phyloP scores from a whole-genome alignment of 108 stramenopile genomes.

The Pseudonitzschia delicatissima region DNA sequence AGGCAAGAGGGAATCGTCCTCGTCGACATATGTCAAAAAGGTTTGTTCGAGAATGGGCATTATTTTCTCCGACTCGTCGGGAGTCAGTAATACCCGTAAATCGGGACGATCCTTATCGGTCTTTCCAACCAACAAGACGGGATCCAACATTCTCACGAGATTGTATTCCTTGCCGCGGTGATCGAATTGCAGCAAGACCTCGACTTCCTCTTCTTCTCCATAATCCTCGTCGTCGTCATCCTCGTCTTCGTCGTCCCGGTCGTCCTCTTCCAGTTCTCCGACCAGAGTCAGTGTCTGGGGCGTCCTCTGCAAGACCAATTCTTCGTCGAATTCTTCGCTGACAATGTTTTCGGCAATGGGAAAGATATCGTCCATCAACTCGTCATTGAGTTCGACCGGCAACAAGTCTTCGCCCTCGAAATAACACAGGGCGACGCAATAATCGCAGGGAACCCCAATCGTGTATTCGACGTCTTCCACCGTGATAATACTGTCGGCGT shows the following conservation, averaged over 20 bases:
- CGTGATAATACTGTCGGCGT: conserved; percentile 67
- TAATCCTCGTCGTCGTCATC: conserved; percentile 59
- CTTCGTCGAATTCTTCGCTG: conserved; percentile 87
- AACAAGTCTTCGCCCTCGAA: conserved; percentile 63
- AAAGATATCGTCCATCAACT: conserved; percentile 82
- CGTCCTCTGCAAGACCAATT: conserved; percentile 71
- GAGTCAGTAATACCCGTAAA: conserved; percentile 64
- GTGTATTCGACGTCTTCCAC: conserved; percentile 73
- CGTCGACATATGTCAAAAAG: conserved; percentile 70
- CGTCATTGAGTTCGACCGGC: conserved; percentile 74
- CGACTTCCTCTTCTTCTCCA: conserved; percentile 79
- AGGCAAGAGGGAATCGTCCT: no score
- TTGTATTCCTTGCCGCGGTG: conserved; percentile 70
- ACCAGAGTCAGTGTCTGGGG: conserved; percentile 84
- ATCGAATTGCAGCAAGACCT: conserved; percentile 81
- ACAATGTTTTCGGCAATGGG: conserved; percentile 80
- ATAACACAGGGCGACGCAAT: conserved; percentile 81
- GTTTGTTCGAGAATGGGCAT: conserved; percentile 78
- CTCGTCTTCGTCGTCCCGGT: conserved; percentile 38
- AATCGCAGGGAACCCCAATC: conserved; percentile 83
- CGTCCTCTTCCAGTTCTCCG: conserved; percentile 67
- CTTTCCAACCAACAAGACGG: conserved; percentile 87
- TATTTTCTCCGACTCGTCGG: conserved; percentile 73
- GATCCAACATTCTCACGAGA: conserved; percentile 79
- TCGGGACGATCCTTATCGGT: conserved; percentile 49